These are phyloP conservation scores for Xylaria flabelliformis DNA, from an alignment of 495 filamentous ascomycete genomes.

Conservation along the genomic window DNA sequence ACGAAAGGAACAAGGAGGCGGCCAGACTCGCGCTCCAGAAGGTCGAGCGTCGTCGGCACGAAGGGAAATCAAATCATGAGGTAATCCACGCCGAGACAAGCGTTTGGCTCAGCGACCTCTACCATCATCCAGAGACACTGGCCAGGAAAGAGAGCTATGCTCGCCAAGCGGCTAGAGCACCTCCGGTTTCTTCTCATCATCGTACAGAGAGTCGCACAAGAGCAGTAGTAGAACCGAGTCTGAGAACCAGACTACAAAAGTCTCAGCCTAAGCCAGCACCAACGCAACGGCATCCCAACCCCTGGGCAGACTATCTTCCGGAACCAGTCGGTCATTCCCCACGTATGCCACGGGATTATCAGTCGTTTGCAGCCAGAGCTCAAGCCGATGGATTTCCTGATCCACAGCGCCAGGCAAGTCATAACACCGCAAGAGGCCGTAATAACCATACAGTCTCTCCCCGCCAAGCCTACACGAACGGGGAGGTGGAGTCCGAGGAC, in stretches of 20 bases:
- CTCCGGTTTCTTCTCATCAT: slow-evolving; percentile 24
- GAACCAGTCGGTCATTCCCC: slow-evolving; percentile 16
- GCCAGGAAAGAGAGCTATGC: slow-evolving; percentile 26
- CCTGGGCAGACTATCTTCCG: background rate
- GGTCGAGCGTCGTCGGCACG: background rate
- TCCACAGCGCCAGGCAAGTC: slow-evolving; percentile 23
- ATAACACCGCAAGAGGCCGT: background rate
- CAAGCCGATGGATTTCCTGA: background rate
- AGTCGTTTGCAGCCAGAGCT: background rate
- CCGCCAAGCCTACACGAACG: background rate
- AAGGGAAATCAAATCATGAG: background rate
- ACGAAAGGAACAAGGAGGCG: slow-evolving; percentile 15
- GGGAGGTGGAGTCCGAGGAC: background rate
- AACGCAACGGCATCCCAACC: background rate
- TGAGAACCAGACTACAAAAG: background rate
- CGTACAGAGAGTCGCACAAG: background rate
- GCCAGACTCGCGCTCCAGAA: slow-evolving; percentile 11
- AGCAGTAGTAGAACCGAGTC: background rate
- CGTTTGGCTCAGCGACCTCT: slow-evolving; percentile 35
- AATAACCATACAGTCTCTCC: background rate
- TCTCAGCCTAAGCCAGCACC: slow-evolving; percentile 19
- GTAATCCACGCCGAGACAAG: background rate
- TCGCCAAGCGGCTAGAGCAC: slow-evolving; percentile 22
- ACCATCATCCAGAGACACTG: slow-evolving; percentile 30
- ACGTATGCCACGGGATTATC: background rate